phyloP scores from a whole-genome alignment of 352 stramenopile species.

The Pythium pyrilobum region DNA sequence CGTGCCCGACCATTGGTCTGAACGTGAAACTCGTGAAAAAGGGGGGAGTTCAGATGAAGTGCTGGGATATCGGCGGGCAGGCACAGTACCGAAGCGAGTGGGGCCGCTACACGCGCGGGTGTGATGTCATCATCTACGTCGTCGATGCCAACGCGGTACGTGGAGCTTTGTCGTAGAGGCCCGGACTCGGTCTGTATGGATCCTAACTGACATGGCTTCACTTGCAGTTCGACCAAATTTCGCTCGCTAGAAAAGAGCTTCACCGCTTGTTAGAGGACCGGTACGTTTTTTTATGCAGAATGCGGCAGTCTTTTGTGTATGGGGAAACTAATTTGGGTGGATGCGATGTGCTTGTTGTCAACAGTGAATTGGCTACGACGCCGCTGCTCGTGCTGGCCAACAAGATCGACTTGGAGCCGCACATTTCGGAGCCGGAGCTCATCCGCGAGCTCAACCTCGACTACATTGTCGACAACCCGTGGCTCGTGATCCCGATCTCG shows the following conservation, averaged over 20 bases:
- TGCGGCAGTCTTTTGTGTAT: not conserved
- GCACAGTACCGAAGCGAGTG: conserved; percentile 95
- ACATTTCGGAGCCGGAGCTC: conserved; percentile 87
- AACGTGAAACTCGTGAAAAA: conserved; percentile 98
- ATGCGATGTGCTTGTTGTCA: not conserved
- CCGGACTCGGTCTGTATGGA: too few relatives aligned
- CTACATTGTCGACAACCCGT: conserved; percentile 98
- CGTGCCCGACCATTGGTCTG: conserved; percentile 95
- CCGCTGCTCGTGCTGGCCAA: conserved; percentile 97
- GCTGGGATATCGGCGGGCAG: conserved; percentile 98
- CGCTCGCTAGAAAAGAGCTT: conserved; percentile 92
- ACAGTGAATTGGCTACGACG: conserved; percentile 84
- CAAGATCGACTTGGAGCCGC: conserved; percentile 97
- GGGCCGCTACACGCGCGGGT: conserved; percentile 94
- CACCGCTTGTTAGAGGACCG: conserved; percentile 93
- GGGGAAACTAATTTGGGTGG: not conserved
- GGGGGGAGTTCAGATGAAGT: conserved; percentile 97
- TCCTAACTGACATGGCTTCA: conserved; percentile 9
- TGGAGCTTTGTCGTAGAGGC: too few relatives aligned
- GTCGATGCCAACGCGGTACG: conserved; percentile 94
- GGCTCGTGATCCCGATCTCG: conserved; percentile 98
- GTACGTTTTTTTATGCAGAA: conserved; percentile 27
- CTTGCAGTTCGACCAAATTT: conserved; percentile 89
- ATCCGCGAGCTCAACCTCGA: conserved; percentile 96
- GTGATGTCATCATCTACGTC: conserved; percentile 99